Base-by-base conservation (phyloP, 1,284 basidiomycete species). In the Pseudomicrostroma phylloplanum region DNA sequence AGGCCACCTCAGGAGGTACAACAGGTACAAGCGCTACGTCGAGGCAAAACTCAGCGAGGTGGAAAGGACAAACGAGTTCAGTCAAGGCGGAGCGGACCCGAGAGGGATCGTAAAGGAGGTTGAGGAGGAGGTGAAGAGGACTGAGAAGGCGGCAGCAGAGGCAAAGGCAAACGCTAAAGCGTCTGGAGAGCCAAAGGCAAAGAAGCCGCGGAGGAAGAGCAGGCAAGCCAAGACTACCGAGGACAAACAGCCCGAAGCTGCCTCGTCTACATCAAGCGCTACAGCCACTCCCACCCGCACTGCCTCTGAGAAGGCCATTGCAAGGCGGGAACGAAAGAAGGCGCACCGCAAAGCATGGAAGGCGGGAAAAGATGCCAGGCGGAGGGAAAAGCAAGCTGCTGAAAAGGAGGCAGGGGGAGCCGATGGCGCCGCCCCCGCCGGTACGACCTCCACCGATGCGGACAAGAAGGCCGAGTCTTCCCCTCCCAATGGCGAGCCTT, bases 261-360 rank as follows among this genome's bases (percentile, higher is more conserved):
- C 55, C 12, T 11, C 55, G 55, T 56, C 55, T 23, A 23, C 42
- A 4, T 48, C 43, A 4, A 36, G 4, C 9, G 3, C 30, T 36
- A 4, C 30, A 36, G 9, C 30, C 9, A 36, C 30, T 36, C 3
- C 30, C 30, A 36, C 30, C 9, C 30, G 30, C 9, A 36, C 30
- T 3, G 30, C 30, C 30, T 54, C 51, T 3, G 51, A 54, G 21
- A 54, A 54, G 51, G 51, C 51, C n/a, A 17, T 23, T 15, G 51
- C 40, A 21, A 17, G 56, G 56, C 40, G 26, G 6, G 56, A 57
- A 15, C 40, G 46, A n/a, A 57, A 57, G 56, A 57, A 23, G 19
- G 46, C 56, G 8, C 13, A 17, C 19, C 26, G 26, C 15, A 57
- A 36, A 40, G 56, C 56, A 36, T 49, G 56, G 41, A 57, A 57